phyloP scores from a whole-genome alignment of 2,329 filamentous ascomycete genomes.

The Talaromyces albobiverticillius region DNA sequence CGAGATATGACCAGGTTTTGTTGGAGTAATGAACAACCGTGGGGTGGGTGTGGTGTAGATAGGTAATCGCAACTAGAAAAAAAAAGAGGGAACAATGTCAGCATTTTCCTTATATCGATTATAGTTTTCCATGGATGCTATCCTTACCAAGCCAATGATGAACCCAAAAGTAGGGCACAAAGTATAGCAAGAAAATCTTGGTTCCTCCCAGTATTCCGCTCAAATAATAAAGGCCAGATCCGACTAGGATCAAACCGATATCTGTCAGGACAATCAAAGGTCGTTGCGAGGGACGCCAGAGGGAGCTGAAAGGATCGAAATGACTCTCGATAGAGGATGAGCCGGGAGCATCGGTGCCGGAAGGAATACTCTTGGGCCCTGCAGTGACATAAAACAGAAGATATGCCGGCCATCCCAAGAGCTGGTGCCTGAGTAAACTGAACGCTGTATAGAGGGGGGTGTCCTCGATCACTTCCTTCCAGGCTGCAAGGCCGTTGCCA shows the following conservation, averaged over 20 bases:
- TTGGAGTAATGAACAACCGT: neutral
- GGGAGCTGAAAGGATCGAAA: constrained; percentile 60
- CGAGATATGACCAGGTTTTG: neutral
- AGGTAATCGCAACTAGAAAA: constrained; percentile 8
- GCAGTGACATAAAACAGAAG: constrained; percentile 58
- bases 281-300: constrained; percentile 59
- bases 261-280: constrained; percentile 59
- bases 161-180: constrained; percentile 66
- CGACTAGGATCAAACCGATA: constrained; percentile 55
- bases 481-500: neutral
- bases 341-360: constrained; percentile 3
- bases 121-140: neutral
- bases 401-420: constrained; percentile 62
- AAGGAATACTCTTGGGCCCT: constrained; percentile 47
- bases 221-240: constrained; percentile 51
- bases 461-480: neutral
- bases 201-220: constrained; percentile 54
- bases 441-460: neutral
- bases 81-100: neutral
- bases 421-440: neutral
- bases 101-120: neutral
- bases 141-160: constrained; percentile 65
- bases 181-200: constrained; percentile 59
- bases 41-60: constrained; percentile 11
- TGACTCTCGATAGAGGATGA: constrained; percentile 43